Evolutionary conservation across 1,139 yeast species (phyloP).

Genomic region (Hemisphaericaspora subhashii): DNA sequence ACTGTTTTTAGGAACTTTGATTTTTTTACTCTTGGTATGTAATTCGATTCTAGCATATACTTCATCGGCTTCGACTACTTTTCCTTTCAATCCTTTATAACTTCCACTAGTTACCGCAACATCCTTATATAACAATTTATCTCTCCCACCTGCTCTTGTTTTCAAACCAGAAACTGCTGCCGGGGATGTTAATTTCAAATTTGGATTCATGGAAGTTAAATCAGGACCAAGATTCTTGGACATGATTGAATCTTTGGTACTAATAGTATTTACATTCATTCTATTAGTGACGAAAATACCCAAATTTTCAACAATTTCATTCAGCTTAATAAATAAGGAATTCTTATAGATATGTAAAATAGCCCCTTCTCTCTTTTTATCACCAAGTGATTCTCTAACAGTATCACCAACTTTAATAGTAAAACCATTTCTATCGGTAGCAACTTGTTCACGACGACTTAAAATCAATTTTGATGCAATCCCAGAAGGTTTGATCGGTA

Average conservation of each 20-base stretch:
- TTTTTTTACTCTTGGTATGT: constrained; percentile 86
- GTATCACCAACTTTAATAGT: constrained; percentile 90
- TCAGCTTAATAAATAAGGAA: constrained; percentile 74
- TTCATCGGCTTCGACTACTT: constrained; percentile 91
- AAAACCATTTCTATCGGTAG: constrained; percentile 84
- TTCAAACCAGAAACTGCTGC: constrained; percentile 56
- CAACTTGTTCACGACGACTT: constrained; percentile 69
- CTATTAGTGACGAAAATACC: constrained; percentile 88
- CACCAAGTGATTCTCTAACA: constrained; percentile 71
- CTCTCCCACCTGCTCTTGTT: constrained; percentile 68
- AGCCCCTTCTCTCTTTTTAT: constrained; percentile 74
- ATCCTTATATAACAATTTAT: constrained; percentile 74
- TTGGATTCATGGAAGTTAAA: constrained; percentile 84
- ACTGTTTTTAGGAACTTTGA: constrained; percentile 78
- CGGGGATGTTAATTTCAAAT: constrained; percentile 45
- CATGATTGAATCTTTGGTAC: constrained; percentile 74
- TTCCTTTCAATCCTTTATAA: constrained; percentile 92
- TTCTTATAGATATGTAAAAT: constrained; percentile 85
- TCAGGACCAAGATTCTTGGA: constrained; percentile 63
- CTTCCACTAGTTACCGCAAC: constrained; percentile 89
- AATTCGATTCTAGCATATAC: constrained; percentile 88
- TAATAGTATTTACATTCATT: constrained; percentile 74
- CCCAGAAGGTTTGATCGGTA: constrained; percentile 73
- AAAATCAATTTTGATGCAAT: constrained; percentile 72
- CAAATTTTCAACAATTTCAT: constrained; percentile 76